These are phyloP conservation scores for Fomes fomentarius DNA, from an alignment of 1,284 basidiomycete genomes.

Conservation along the genomic window DNA sequence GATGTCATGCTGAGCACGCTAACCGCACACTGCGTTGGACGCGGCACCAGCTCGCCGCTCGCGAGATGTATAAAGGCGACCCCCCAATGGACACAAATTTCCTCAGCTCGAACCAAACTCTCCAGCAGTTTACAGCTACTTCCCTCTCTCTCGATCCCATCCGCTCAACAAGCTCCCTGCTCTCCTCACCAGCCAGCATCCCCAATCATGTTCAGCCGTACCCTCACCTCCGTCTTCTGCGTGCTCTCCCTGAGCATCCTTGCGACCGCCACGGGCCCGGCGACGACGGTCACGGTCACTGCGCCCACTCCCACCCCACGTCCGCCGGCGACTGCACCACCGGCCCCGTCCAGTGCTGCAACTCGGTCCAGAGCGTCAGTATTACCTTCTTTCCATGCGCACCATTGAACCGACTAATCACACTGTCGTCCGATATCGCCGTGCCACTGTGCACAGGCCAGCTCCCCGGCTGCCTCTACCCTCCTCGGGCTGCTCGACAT, in stretches of 20 bases:
- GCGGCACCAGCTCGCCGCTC: no score
- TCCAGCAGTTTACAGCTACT: no score
- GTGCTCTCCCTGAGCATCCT: conserved; percentile 28
- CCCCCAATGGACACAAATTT: no score
- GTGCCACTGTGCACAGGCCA: conserved; percentile 11
- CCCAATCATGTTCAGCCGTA: conserved; percentile 27
- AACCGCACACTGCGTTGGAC: no score
- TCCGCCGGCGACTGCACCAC: conserved; percentile 28
- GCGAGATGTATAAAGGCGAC: no score
- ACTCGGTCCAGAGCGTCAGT: conserved; percentile 24
- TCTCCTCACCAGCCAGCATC: background rate
- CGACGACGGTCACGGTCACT: conserved; percentile 20
- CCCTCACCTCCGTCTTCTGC: conserved; percentile 21
- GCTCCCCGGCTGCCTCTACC: background rate
- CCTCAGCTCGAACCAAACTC: no score
- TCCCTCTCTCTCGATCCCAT: no score
- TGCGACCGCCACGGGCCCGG: conserved; percentile 29
- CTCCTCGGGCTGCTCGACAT: conserved; percentile 27
- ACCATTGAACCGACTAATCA: no score
- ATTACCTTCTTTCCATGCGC: background rate
- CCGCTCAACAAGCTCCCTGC: no score
- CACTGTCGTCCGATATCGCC: no score
- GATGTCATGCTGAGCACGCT: no score
- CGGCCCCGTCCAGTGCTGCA: conserved; percentile 36
- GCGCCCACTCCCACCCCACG: conserved; percentile 15